Conservation (phyloP, 306 rosid genomes). For the Neltuma alba region DNA sequence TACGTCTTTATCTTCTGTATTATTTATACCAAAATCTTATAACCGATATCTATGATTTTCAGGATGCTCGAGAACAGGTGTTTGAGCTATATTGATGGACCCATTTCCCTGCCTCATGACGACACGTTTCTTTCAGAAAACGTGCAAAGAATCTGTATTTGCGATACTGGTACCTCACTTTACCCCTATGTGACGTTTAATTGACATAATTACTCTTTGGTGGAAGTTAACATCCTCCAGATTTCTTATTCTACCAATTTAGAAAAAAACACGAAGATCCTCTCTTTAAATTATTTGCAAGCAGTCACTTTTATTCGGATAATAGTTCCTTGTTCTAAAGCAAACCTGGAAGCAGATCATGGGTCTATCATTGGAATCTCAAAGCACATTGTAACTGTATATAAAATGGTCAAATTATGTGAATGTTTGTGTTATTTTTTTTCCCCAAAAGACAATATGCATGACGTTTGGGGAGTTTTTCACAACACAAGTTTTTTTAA, state of each 20-base stretch:
- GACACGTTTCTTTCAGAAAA: constrained; percentile 73
- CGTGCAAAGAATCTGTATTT: constrained; percentile 74
- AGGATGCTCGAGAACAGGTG: constrained; percentile 97
- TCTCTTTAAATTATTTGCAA: background rate
- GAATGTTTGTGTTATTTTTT: background rate
- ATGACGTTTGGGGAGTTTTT: background rate
- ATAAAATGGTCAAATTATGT: background rate
- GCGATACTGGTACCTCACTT: constrained; percentile 70
- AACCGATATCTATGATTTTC: constrained; percentile 8
- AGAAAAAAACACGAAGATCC: background rate
- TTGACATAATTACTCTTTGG: background rate
- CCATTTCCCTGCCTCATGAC: constrained; percentile 69
- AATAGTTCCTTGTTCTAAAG: background rate
- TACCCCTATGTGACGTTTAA: background rate
- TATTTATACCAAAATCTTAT: background rate
- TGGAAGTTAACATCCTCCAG: background rate
- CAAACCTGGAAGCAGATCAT: background rate
- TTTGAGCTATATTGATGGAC: constrained; percentile 86
- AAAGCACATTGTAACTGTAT: background rate
- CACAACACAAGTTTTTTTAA: background rate
- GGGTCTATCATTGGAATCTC: background rate
- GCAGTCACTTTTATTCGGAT: background rate
- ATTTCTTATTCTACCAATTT: background rate
- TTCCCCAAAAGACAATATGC: background rate
- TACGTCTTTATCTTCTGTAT: background rate